Conservation (phyloP, 139 green algal species). For the Nannochloris sp. region DNA sequence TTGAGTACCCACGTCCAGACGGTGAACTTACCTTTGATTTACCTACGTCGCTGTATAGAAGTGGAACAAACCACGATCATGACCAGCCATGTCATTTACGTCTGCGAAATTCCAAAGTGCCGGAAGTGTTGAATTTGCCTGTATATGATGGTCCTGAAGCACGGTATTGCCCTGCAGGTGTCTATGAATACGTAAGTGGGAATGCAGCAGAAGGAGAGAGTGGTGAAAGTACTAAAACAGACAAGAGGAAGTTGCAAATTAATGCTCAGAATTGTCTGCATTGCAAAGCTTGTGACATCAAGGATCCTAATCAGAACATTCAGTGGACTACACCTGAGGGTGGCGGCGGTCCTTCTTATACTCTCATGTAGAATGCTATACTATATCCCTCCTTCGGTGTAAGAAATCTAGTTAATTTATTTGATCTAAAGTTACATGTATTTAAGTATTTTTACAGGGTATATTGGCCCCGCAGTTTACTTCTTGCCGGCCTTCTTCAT, state of each 20-base stretch:
- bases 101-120: slow-evolving; percentile 54
- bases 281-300: slow-evolving; percentile 95
- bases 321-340: slow-evolving; percentile 86
- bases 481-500: slow-evolving; percentile 76
- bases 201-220: background rate
- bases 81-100: slow-evolving; percentile 86
- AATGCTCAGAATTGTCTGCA: slow-evolving; percentile 97
- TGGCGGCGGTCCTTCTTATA: slow-evolving; percentile 82
- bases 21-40: slow-evolving; percentile 83
- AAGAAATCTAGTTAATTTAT: background rate
- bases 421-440: background rate
- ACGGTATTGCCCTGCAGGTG: slow-evolving; percentile 72
- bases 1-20: slow-evolving; percentile 78
- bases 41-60: slow-evolving; percentile 59
- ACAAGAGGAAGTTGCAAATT: slow-evolving; percentile 56
- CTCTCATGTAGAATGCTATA: slow-evolving; percentile 47
- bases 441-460: background rate
- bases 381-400: background rate
- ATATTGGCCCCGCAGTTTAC: slow-evolving; percentile 1
- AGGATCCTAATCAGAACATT: slow-evolving; percentile 90
- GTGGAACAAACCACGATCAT: slow-evolving; percentile 91
- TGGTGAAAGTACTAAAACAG: slow-evolving; percentile 10
- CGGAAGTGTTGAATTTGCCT: slow-evolving; percentile 59
- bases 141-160: slow-evolving; percentile 74
- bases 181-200: slow-evolving; percentile 80